A percentile compares a stretch with the other conserved stretches of the same genome.
These are phyloP conservation scores for Pogostemon cablin DNA, from an alignment of 257 asterid genomes.

Conservation along the genomic window DNA sequence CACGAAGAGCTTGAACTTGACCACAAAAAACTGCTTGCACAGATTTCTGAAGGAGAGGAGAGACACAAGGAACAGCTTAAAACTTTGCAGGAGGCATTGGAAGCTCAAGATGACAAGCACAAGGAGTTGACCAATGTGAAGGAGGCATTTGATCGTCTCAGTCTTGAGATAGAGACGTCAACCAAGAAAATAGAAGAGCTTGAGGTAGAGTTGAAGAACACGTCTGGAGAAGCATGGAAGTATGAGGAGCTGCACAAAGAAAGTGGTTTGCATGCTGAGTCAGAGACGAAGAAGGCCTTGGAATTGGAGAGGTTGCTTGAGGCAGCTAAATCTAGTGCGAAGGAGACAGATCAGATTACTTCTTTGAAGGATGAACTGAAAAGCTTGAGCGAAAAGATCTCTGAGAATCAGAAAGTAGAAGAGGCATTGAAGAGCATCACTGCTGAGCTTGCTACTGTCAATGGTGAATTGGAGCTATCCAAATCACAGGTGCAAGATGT, in stretches of 20 bases:
- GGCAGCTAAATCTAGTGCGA: constrained; percentile 56
- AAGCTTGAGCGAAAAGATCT: constrained; percentile 51
- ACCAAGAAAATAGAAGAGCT: constrained; percentile 68
- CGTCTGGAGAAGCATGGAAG: constrained; percentile 59
- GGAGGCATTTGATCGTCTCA: constrained; percentile 61
- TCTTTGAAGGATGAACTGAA: constrained; percentile 61
- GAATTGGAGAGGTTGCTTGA: constrained; percentile 78
- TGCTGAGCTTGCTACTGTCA: constrained; percentile 61
- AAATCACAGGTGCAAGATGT: constrained; percentile 62
- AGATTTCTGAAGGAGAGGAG: constrained; percentile 58
- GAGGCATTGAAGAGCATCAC: constrained; percentile 55
- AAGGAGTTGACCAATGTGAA: constrained; percentile 58
- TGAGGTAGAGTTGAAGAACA: constrained; percentile 51
- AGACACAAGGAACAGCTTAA: constrained; percentile 56
- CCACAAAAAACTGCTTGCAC: constrained; percentile 58
- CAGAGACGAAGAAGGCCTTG: constrained; percentile 61
- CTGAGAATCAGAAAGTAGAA: constrained; percentile 69
- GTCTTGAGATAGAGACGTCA: constrained; percentile 69
- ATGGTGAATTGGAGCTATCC: constrained; percentile 62
- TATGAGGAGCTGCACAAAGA: constrained; percentile 76
- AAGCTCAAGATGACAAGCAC: constrained; percentile 56
- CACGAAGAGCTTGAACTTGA: constrained; percentile 56
- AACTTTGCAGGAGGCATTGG: constrained; percentile 61
- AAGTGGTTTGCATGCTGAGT: constrained; percentile 73
- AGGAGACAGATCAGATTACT: constrained; percentile 61